Percentiles rank a stretch among this genome's conserved stretches.
Evolutionary conservation across 768 basidiomycete genomes (phyloP).

Genomic region (Tephrocybe sp.): DNA sequence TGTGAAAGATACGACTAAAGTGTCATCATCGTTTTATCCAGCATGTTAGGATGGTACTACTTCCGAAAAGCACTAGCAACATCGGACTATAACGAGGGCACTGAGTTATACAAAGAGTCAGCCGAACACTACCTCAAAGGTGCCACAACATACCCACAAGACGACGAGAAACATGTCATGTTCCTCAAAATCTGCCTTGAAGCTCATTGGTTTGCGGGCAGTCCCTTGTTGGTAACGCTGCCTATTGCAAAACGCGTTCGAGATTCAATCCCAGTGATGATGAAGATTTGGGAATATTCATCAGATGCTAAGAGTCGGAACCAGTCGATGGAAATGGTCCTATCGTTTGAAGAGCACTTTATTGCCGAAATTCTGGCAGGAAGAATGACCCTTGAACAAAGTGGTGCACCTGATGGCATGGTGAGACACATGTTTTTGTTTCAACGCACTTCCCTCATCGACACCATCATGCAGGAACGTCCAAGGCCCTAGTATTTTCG

Average conservation of each 20-base stretch:
- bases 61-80: constrained; percentile 15
- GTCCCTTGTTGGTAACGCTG: constrained; percentile 25
- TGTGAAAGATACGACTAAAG: no score
- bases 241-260: constrained; percentile 21
- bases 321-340: constrained; percentile 2
- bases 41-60: constrained; percentile 30
- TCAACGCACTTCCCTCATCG: no score
- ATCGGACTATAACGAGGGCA: constrained; percentile 6
- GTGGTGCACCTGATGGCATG: constrained; percentile 4
- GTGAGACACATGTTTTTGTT: no score
- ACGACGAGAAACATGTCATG: constrained; percentile 35
- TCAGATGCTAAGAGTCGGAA: background rate
- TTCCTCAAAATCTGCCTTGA: constrained; percentile 32
- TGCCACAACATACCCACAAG: constrained; percentile 28
- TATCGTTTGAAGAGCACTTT: constrained; percentile 16
- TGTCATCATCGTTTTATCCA: no score
- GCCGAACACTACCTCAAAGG: constrained; percentile 30
- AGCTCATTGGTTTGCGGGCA: constrained; percentile 25
- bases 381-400: constrained; percentile 5
- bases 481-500: no score
- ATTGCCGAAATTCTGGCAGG: background rate
- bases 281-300: constrained; percentile 20
- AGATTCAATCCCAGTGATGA: constrained; percentile 18
- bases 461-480: no score
- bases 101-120: constrained; percentile 21